Conservation (phyloP, 306 rosid genomes). For the Trifolium dubium region DNA sequence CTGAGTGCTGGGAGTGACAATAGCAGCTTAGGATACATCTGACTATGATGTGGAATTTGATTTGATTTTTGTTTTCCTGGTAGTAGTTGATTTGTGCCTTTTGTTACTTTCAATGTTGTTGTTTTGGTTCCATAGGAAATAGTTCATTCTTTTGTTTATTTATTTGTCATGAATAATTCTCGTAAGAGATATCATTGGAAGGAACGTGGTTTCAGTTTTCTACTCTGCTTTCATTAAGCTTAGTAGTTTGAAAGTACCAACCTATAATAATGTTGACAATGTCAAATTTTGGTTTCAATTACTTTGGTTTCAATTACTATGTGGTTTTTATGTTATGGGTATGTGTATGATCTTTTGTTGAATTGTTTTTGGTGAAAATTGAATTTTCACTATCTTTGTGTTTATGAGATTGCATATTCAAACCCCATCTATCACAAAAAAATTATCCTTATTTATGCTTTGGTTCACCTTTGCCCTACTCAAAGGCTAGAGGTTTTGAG, state of each 20-base stretch:
- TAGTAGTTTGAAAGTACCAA: conserved; percentile 35
- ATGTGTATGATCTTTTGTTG: background rate
- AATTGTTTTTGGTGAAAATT: conserved; percentile 3
- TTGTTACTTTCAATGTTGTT: conserved; percentile 47
- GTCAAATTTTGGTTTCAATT: conserved; percentile 19
- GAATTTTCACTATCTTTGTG: background rate
- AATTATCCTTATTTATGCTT: background rate
- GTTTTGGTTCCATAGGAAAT: conserved; percentile 48
- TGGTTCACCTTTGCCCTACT: background rate
- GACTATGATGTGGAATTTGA: conserved; percentile 10
- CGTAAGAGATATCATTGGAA: conserved; percentile 26
- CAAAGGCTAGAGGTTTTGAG: background rate
- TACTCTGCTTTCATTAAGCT: conserved; percentile 16
- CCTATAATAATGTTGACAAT: background rate
- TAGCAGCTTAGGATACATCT: conserved; percentile 16
- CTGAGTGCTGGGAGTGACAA: conserved; percentile 16
- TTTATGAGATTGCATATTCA: conserved; percentile 10
- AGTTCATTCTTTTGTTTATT: conserved; percentile 52
- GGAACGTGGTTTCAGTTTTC: conserved; percentile 29
- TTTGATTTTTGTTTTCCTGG: conserved; percentile 17
- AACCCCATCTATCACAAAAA: background rate
- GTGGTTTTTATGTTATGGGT: background rate
- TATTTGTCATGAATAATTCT: conserved; percentile 47
- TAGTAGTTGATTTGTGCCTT: conserved; percentile 43
- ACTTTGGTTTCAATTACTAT: background rate